Evolutionary conservation across 2,329 filamentous ascomycete genomes (phyloP), one percentile per base, ranked within the genome.

Genomic region (Nannizziopsis barbatae): DNA sequence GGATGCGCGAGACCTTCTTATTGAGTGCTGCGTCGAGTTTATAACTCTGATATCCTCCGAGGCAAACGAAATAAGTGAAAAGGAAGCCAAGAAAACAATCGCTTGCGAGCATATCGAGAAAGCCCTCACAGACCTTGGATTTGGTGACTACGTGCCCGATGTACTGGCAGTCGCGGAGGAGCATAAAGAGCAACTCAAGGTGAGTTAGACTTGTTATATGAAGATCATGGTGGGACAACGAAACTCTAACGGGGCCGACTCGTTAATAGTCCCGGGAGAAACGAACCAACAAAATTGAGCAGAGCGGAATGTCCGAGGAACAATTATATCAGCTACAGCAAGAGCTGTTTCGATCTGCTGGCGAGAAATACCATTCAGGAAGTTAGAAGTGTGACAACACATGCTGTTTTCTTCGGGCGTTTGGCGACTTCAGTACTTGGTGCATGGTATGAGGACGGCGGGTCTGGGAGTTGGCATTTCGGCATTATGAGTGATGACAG

Each of bases 21-120:
- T 98, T 60, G 92, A 96, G 72, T 96, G 92, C 71, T 98, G 92
- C 62, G 90, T 98, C 61, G 92, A 98, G 67, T 98, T 98, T 67
- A 95, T 98, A 67, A 96, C 92, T 14, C 79, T 98, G 60, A 85
- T 98, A 58, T 95, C 89, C n/a, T 94, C 87, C 42, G 90, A 98
- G 71, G 92, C 92, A 53, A 98, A 98, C 68, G 92, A 98, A 60
- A 98, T 98, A 55, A 93, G 89, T 10, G 92, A 98, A 66, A 95
- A 95, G 68, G 92, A 98, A 62, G 87, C 89, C 43, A 98, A 98
- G 74, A 98, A 98, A 76, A 98, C 92, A 3, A 98, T 98, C 58
- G 90, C 90, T 10, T 94, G 87, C 66, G 92, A 98, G 61, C 92
- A 98, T 71, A 93, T 98, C 59, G 93, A 90, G 62, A 90, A 90